Percentiles rank a stretch among this genome's conserved stretches.
Conservation (phyloP, 1,139 yeast species). For the Kodamaea anthophila region DNA sequence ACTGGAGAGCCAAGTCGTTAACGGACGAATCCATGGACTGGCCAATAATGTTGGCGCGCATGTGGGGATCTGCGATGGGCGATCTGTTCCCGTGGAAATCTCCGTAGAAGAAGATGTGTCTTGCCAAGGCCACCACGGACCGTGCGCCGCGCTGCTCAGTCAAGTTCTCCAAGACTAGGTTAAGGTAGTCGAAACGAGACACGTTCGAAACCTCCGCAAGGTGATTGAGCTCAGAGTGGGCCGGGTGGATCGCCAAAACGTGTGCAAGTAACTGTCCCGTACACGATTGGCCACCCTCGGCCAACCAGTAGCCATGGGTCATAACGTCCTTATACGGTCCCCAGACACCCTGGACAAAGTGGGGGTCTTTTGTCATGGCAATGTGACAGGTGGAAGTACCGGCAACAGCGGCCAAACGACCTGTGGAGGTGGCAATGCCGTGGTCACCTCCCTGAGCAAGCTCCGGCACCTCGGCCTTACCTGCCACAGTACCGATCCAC, state of each 20-base stretch:
- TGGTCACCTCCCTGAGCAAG: slow-evolving; percentile 25
- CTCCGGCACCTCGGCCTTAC: slow-evolving; percentile 54
- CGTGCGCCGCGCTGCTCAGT: slow-evolving; percentile 51
- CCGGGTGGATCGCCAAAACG: slow-evolving; percentile 87
- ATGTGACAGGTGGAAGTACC: slow-evolving; percentile 98
- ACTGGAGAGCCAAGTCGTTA: slow-evolving; percentile 77
- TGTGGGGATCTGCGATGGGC: slow-evolving; percentile 89
- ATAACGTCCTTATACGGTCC: slow-evolving; percentile 94
- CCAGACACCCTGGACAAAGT: slow-evolving; percentile 96
- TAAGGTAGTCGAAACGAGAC: slow-evolving; percentile 78
- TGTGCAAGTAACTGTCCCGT: slow-evolving; percentile 93
- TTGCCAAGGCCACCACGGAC: slow-evolving; percentile 75
- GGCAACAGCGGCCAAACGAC: slow-evolving; percentile 94
- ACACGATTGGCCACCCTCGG: slow-evolving; percentile 98
- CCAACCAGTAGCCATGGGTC: slow-evolving; percentile 86
- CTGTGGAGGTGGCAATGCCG: slow-evolving; percentile 58
- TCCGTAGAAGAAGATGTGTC: slow-evolving; percentile 86
- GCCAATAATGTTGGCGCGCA: slow-evolving; percentile 93
- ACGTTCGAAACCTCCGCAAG: slow-evolving; percentile 58
- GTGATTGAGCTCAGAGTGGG: slow-evolving; percentile 63
- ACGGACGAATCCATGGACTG: slow-evolving; percentile 85
- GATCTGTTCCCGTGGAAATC: slow-evolving; percentile 96
- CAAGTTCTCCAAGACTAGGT: slow-evolving; percentile 64
- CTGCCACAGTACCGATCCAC: slow-evolving; percentile 98
- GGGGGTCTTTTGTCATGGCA: slow-evolving; percentile 76